These are phyloP conservation scores for Yarrowia divulgata DNA, from an alignment of 805 yeast species.

Conservation along the genomic window DNA sequence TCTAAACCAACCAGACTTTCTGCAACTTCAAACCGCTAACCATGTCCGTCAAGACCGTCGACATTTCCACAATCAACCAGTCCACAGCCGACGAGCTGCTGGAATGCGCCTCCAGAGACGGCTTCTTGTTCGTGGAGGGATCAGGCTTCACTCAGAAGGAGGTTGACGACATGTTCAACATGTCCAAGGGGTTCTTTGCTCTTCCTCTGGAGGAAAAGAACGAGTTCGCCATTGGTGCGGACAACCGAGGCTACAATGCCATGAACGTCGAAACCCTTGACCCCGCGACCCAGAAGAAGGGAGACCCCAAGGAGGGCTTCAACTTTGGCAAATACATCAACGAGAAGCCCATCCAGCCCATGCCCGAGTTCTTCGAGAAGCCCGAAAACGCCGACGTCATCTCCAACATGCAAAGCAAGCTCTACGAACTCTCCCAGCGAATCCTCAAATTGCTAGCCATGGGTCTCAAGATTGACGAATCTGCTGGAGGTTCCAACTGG, in stretches of 20 bases:
- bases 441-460: constrained; percentile 65
- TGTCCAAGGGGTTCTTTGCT: constrained; percentile 61
- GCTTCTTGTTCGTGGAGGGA: constrained; percentile 72
- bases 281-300: constrained; percentile 51
- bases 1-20: not conserved
- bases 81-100: constrained; percentile 60
- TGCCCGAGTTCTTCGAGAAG: constrained; percentile 63
- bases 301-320: constrained; percentile 62
- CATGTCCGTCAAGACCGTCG: constrained; percentile 52
- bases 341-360: constrained; percentile 49
- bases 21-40: not conserved
- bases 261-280: constrained; percentile 62
- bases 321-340: constrained; percentile 70
- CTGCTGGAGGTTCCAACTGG: constrained; percentile 63
- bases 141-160: constrained; percentile 66
- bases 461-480: constrained; percentile 67
- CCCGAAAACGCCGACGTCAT: constrained; percentile 54
- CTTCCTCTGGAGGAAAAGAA: constrained; percentile 61
- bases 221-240: constrained; percentile 58
- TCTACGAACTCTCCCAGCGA: constrained; percentile 58
- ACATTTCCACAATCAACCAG: constrained; percentile 56
- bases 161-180: constrained; percentile 58
- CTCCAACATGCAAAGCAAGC: constrained; percentile 51
- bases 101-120: constrained; percentile 67
- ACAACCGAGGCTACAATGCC: constrained; percentile 68